A percentile compares a stretch with the other conserved stretches of the same genome.
Conservation (phyloP, 2,329 filamentous ascomycete species). For the Hypoxylon sp. region DNA sequence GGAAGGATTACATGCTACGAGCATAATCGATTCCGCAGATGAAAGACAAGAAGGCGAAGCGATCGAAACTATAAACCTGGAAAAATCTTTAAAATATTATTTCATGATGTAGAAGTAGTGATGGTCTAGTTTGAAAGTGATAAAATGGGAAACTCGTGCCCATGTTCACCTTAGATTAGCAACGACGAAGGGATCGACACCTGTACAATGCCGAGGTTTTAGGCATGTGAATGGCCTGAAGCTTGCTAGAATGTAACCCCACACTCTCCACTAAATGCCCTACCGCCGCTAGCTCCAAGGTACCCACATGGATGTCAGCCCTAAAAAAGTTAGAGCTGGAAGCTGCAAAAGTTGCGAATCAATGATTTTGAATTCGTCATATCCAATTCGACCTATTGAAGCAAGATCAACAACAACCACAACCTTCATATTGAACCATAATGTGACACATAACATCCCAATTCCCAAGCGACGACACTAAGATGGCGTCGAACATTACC, state of each 20-base stretch:
- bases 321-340: neutral
- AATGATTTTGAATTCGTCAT: too few species aligned
- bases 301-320: neutral
- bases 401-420: neutral
- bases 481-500: slow-evolving; percentile 47
- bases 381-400: neutral
- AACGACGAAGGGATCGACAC: neutral
- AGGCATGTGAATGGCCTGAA: slow-evolving; percentile 32
- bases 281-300: neutral
- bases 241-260: neutral
- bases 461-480: neutral
- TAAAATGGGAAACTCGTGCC: too few species aligned
- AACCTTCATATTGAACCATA: neutral
- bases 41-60: too few species aligned
- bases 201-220: slow-evolving; percentile 35
- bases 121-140: too few species aligned
- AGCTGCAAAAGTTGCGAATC: too few species aligned
- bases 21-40: too few species aligned
- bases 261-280: slow-evolving; percentile 3
- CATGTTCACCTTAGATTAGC: too few species aligned
- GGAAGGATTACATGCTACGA: slow-evolving; percentile 26
- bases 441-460: neutral
- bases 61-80: too few species aligned
- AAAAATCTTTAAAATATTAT: too few species aligned
- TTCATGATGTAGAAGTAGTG: too few species aligned